Evolutionary conservation across 148 eudicot species (phyloP), one percentile per base, ranked within the genome.

Genomic region (Amaranthus palmeri): DNA sequence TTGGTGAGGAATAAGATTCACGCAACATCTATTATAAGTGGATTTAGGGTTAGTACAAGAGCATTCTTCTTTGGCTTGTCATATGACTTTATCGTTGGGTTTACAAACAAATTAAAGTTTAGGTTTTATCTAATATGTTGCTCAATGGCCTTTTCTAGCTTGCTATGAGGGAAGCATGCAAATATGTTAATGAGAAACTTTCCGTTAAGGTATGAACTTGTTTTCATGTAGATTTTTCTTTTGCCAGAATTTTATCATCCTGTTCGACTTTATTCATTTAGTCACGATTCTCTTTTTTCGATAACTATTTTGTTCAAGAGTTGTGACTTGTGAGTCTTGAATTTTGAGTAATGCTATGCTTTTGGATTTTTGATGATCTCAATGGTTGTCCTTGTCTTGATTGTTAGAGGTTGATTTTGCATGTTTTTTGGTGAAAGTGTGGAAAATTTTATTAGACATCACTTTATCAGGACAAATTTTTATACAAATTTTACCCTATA

Each of bases 141-240:
- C 10, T 13, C 0, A 13, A 53, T 67, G 49, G 48, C 54, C 59
- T 70, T 53, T 49, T 75, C 45, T 92, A 96, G 99, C 97, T 96
- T 80, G 96, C 97, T n/a, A 96, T 96, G 99, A 83, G 97, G 81
- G 99, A 96, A 84, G 97, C 99, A 64, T 92, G 96, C 88, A 96
- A 96, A 79, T 96, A 96, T 74, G 83, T 96, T 74, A 96, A 96
- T n/a, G 97, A 96, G 72, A 96, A 96, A 66, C 73, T 96, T 80
- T 82, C 96, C 14, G 90, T 90, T 72, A 88, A 86, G 99, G 99
- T 95, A 87, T 74, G 56, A 40, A 25, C 47, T 41, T 13, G 42
- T 25, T 73, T 13, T 12, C 9, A 7, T 12, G 11, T 18, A 57
- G 10, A 1, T 2, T 43, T 51, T 14, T 51, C 8, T 68, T 7